phyloP scores from a whole-genome alignment of 257 asterid species.

The Oldenlandia corymbosa region DNA sequence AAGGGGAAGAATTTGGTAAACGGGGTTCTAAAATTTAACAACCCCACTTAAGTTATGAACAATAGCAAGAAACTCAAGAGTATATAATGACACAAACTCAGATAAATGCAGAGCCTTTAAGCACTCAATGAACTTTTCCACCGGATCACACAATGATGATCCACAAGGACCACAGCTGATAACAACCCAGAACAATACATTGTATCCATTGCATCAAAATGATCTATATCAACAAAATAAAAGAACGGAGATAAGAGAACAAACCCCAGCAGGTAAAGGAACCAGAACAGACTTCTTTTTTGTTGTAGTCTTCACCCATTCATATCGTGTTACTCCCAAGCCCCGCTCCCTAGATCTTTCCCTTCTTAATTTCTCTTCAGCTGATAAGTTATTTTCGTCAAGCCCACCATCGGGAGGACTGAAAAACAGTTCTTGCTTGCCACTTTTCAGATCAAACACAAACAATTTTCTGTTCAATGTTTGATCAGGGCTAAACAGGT shows the following conservation, averaged over 20 bases:
- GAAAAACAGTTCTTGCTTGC: constrained; percentile 64
- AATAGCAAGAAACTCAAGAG: neutral
- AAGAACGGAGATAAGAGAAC: constrained; percentile 27
- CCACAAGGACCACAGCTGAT: no score
- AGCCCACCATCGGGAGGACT: constrained; percentile 94
- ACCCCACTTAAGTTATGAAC: no score
- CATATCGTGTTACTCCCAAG: constrained; percentile 85
- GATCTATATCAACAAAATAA: neutral
- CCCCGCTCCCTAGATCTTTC: constrained; percentile 95
- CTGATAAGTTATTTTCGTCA: constrained; percentile 75
- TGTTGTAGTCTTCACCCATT: constrained; percentile 76
- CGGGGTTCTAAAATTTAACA: no score
- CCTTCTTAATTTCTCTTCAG: constrained; percentile 87
- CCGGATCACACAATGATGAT: neutral
- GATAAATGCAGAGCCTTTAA: no score
- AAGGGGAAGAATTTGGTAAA: no score
- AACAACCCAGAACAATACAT: constrained; percentile 6
- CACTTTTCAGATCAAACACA: constrained; percentile 53
- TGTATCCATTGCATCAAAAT: neutral
- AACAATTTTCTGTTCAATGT: constrained; percentile 60
- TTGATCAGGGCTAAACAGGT: constrained; percentile 68
- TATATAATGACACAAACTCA: neutral
- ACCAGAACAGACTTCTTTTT: constrained; percentile 65
- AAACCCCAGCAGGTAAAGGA: constrained; percentile 85
- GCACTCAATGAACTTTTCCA: no score